Evolutionary conservation across 805 yeast species (phyloP), one percentile per base, ranked within the genome.

Genomic region (Diddensiella caesifluorescens): DNA sequence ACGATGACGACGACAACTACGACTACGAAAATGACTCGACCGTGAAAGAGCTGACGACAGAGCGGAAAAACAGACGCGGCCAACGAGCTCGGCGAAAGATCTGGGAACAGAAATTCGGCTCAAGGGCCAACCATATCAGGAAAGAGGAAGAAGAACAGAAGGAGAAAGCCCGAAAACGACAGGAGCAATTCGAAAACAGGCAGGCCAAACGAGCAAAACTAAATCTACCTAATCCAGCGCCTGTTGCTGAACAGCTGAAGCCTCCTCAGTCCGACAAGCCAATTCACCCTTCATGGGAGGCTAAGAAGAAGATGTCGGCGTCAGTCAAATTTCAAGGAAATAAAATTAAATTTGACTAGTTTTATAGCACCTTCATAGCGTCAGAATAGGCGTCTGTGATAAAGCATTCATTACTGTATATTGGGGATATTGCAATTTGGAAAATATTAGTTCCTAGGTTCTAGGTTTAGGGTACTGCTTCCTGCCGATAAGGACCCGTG

Each of bases 281-380:
- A 4, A 49, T 83, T 50, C 99, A 92, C 74, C 99, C 99, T n/a
- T 92, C 98, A 2, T 92, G 99, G 99, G 80, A 77, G 53, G 98
- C 98, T 18, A 85, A 84, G 67, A 78, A 75, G 66, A 64, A 74
- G 49, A 83, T 84, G 56, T 83, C 82, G 51, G 75, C 77, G 39
- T 60, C 76, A 44, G 79, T 72, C 37, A 77, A 80, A 59, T 88
- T 88, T 58, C 62, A 69, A 39, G 98, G 98, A 59, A 89, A 87
- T 65, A 90, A 89, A 69, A 74, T 83, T 51, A 78, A 72, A 3
- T 89, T 89, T 60, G 47, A 45, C 23, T 44, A 37, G 31, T 22
- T 26, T 5, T 35, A 19, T 25, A 25, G 27, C 12, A 25, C 9
- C 12, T n/a, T n/a, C n/a, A n/a, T n/a, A n/a, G n/a, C n/a, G n/a